Evolutionary conservation across 306 rosid species (phyloP).

Genomic region (Begonia fuchsioides): DNA sequence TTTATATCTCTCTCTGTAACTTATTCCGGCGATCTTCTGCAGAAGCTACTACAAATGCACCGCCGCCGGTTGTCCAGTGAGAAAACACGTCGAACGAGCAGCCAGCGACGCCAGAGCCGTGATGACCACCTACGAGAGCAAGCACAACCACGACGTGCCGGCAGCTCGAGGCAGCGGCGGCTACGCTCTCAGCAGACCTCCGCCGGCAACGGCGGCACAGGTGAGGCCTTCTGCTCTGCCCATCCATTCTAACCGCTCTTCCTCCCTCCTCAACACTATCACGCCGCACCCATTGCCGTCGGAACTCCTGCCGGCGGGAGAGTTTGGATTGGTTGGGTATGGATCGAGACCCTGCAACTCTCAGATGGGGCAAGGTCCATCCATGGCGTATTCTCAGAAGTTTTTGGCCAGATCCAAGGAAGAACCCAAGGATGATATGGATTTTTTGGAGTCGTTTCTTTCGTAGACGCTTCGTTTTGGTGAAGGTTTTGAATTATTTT

Average conservation of each 20-base stretch:
- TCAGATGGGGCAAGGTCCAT: too few relatives aligned
- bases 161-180: slow-evolving; percentile 55
- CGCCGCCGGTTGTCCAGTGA: slow-evolving; percentile 57
- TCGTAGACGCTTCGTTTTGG: neutral
- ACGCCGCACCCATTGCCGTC: too few relatives aligned
- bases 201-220: slow-evolving; percentile 29
- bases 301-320: too few relatives aligned
- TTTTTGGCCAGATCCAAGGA: slow-evolving; percentile 17
- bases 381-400: too few relatives aligned
- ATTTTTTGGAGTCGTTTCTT: slow-evolving; percentile 13
- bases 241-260: slow-evolving; percentile 12
- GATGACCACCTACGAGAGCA: slow-evolving; percentile 94
- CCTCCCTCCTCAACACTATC: neutral
- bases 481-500: too few relatives aligned
- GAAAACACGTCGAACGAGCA: slow-evolving; percentile 92
- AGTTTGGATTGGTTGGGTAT: too few relatives aligned
- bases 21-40: slow-evolving; percentile 2
- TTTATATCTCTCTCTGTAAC: slow-evolving; percentile 5
- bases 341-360: too few relatives aligned
- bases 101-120: slow-evolving; percentile 65
- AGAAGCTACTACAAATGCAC: slow-evolving; percentile 99
- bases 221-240: slow-evolving; percentile 39
- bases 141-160: slow-evolving; percentile 89
- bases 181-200: neutral
- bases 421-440: slow-evolving; percentile 29